A percentile compares a stretch with the other conserved stretches of the same genome.
phyloP scores from a whole-genome alignment of 2,329 filamentous ascomycete species.

The Madurella fahalii region DNA sequence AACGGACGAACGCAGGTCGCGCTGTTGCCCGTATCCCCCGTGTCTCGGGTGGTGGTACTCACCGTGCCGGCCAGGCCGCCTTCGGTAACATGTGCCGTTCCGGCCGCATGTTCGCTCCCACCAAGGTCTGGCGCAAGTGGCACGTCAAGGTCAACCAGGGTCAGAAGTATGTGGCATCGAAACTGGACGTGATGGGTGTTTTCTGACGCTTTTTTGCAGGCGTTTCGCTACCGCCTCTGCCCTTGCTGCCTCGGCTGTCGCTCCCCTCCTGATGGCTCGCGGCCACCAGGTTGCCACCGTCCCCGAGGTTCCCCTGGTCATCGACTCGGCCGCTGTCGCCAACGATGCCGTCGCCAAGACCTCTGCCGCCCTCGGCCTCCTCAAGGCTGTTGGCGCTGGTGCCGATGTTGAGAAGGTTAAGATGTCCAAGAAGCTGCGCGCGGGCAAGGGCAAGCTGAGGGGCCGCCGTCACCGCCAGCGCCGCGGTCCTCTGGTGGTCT shows the following conservation, averaged over 20 bases:
- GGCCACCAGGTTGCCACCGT: slow-evolving; percentile 92
- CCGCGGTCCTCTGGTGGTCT: slow-evolving; percentile 95
- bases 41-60: slow-evolving; percentile 99
- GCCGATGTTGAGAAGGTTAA: slow-evolving; percentile 93
- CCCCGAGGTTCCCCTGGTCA: slow-evolving; percentile 93
- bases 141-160: slow-evolving; percentile 99
- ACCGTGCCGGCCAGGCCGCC: slow-evolving; percentile 99
- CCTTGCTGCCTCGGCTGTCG: slow-evolving; percentile 91
- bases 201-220: slow-evolving; percentile 42
- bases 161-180: slow-evolving; percentile 71
- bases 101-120: slow-evolving; percentile 99
- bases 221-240: slow-evolving; percentile 98
- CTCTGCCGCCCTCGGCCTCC: slow-evolving; percentile 75
- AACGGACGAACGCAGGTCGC: slow-evolving; percentile 62
- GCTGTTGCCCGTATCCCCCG: slow-evolving; percentile 99
- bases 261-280: slow-evolving; percentile 91
- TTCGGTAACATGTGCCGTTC: slow-evolving; percentile 99
- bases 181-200: slow-evolving; percentile 17
- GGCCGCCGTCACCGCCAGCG: slow-evolving; percentile 96
- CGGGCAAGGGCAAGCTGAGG: slow-evolving; percentile 98
- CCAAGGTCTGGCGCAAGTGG: slow-evolving; percentile 99
- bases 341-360: slow-evolving; percentile 81
- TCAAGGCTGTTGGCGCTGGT: slow-evolving; percentile 87
- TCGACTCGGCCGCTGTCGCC: slow-evolving; percentile 87
- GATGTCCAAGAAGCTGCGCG: slow-evolving; percentile 92